A percentile compares a stretch with the other conserved stretches of the same genome.
phyloP scores from a whole-genome alignment of 179 eudicot species.

The Patellifolia procumbens region DNA sequence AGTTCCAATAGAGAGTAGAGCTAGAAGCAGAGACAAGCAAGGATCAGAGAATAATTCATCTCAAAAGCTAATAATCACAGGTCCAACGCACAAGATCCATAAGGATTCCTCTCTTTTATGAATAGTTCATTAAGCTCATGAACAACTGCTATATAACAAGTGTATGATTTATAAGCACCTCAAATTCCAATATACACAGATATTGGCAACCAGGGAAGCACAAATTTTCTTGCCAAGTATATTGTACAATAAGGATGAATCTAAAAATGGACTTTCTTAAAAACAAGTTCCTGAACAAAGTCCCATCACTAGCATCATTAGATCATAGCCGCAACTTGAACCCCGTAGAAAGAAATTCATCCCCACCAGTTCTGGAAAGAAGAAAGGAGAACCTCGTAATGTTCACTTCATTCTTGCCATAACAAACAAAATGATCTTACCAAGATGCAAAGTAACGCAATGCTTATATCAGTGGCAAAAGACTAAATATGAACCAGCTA shows the following conservation, averaged over 20 bases:
- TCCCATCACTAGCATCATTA: not conserved
- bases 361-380: not conserved
- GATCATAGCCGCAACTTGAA: not conserved
- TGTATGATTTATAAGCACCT: not conserved
- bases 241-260: not conserved
- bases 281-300: not conserved
- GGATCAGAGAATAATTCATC: no score
- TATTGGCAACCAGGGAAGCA: not conserved
- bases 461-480: not conserved
- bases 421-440: no score
- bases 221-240: not conserved
- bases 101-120: no score
- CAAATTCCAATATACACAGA: not conserved
- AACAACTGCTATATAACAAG: not conserved
- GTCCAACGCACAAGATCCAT: no score
- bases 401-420: not conserved
- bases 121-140: not conserved
- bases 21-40: no score
- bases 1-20: no score
- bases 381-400: not conserved
- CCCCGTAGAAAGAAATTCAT: not conserved
- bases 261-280: not conserved
- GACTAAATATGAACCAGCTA: no score
- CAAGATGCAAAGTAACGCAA: not conserved
- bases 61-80: no score